Base-by-base conservation (phyloP, 768 basidiomycete genomes). In the Boletus rex-veris region DNA sequence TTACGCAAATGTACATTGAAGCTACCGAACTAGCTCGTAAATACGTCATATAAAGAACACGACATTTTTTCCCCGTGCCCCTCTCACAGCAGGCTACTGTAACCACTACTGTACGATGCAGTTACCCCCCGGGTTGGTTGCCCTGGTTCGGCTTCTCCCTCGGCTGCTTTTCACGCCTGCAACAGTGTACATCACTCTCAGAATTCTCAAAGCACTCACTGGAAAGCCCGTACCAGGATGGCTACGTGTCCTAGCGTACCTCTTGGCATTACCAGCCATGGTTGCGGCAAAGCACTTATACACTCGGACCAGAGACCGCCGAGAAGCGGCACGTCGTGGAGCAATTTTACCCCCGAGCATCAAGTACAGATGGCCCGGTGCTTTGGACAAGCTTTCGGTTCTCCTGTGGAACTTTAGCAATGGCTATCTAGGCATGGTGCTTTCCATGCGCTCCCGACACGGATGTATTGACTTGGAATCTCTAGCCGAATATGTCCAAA, bases 261-360 rank as follows among this genome's bases (percentile, higher is more conserved):
- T 71, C 3, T 38, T 64, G 7, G 67, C 63, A 6, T 55, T 74
- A 2, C 65, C 71, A 21, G 19, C 42, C 10, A 55, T 63, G 1
- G 52, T 69, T 9, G 45, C 58, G 2, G 46, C 50, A 7, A 57
- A 51, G 24, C 5, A 6, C 24, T 24, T 24, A 6, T 24, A 24
- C 24, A 24, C 24, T 24, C 24, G 24, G 1, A 79, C 82, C 3
- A 75, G 76, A 12, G 65, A 78, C 12, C 69, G 62, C 37, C 71
- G 75, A 9, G 63, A 70, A 15, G 83, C 31, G 5, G 30, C 30
- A 11, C 39, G 31, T 21, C 39, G 15, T 9, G 40, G 39, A 9
- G 48, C 48, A 19, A 21, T 50, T 16, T 24, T 44, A 11, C 41
- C 41, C 4, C 50, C 41, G 24, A 18, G 10, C 35, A 37, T 50